Evolutionary conservation across 441 rosid genomes (phyloP).

Genomic region (Capsella rubella): DNA sequence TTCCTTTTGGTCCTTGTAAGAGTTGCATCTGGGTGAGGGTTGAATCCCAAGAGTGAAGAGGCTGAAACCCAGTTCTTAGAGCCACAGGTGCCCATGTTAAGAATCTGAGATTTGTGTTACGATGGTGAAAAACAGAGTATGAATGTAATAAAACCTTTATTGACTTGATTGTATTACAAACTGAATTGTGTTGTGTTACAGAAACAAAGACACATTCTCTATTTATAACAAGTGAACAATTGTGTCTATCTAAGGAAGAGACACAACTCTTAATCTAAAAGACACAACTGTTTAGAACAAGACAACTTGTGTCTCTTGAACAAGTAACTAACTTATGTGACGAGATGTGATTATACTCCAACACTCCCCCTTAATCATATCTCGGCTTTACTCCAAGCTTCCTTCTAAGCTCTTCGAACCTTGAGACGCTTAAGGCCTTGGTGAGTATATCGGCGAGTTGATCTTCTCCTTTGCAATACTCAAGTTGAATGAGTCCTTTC

Average conservation of each 20-base stretch:
- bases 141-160: no score
- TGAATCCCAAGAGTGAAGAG: no score
- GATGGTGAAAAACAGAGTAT: background rate
- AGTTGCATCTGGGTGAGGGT: no score
- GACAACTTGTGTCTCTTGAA: background rate
- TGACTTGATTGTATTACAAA: no score
- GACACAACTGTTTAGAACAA: background rate
- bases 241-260: background rate
- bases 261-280: background rate
- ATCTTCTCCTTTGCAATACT: background rate
- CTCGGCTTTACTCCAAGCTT: background rate
- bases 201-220: background rate
- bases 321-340: background rate
- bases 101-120: background rate
- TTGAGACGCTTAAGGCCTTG: background rate
- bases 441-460: background rate
- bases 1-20: no score
- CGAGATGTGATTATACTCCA: background rate
- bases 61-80: no score
- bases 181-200: no score
- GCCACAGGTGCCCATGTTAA: no score
- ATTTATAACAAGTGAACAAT: no score
- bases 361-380: background rate
- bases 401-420: background rate
- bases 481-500: background rate